Evolutionary conservation across 352 stramenopile species (phyloP).

Genomic region (Phytophthora constricta): DNA sequence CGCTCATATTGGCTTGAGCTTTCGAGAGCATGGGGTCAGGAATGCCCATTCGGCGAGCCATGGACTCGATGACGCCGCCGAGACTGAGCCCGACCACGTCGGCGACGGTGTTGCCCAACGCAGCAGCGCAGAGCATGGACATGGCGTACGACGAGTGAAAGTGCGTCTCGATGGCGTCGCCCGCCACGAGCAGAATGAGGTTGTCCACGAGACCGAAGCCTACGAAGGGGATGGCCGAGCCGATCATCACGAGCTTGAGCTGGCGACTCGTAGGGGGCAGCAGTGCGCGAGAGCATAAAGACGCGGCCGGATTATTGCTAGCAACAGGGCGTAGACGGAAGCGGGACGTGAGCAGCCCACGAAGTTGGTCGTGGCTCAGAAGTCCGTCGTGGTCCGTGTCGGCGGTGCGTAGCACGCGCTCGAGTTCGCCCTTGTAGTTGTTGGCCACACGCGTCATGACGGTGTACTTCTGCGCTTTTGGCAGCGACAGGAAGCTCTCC

Average conservation of each 20-base stretch:
- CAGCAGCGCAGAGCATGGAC: constrained; percentile 95
- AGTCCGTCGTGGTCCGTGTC: constrained; percentile 76
- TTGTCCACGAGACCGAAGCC: constrained; percentile 90
- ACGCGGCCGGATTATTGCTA: constrained; percentile 44
- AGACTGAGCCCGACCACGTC: constrained; percentile 94
- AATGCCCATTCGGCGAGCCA: constrained; percentile 71
- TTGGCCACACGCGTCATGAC: constrained; percentile 61
- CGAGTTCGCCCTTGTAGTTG: constrained; percentile 64
- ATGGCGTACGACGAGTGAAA: constrained; percentile 95
- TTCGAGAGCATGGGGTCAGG: constrained; percentile 78
- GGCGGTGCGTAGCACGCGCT: constrained; percentile 69
- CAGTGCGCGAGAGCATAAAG: constrained; percentile 31
- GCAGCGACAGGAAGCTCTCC: constrained; percentile 66
- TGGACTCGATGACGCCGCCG: constrained; percentile 90
- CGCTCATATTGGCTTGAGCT: constrained; percentile 75
- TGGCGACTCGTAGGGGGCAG: constrained; percentile 62
- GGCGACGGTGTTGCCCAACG: constrained; percentile 94
- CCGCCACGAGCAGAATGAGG: constrained; percentile 87
- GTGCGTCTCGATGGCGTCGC: constrained; percentile 95
- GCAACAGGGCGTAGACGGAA: constrained; percentile 67
- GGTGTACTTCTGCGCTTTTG: constrained; percentile 60
- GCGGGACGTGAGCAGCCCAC: constrained; percentile 65
- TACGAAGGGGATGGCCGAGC: constrained; percentile 81
- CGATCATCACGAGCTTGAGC: constrained; percentile 80
- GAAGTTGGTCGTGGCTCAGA: constrained; percentile 72